Evolutionary conservation across 176 grass and related monocot genomes (phyloP), one percentile per base, ranked within the genome.

Genomic region (Juncus effusus): DNA sequence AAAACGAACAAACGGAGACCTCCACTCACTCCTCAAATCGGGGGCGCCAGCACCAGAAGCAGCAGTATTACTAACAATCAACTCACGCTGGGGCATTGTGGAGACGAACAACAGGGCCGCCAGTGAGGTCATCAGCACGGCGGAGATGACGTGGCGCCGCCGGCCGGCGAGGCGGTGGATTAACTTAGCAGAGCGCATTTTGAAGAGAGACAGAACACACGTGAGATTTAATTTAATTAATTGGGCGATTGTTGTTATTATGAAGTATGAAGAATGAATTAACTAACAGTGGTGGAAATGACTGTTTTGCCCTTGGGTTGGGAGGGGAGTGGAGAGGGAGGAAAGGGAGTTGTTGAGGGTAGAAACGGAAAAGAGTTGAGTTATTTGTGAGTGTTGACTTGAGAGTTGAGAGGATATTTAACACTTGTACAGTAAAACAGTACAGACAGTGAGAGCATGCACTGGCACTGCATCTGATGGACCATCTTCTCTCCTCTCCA

Each of bases 111-210:
- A 10, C 40, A 81, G 61, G 42, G 38, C 83, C 49, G 74, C 69
- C 63, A 62, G 51, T 36, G 75, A 66, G 1, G 65, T 42, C 70
- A 77, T 19, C 52, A 75, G 38, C 15, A 82, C 51, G 36, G 72
- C 64, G 42, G 70, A 56, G 13, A 78, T 67, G 77, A 60, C 64
- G 50, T 39, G 42, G 28, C 61, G 51, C 54, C 11, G 63, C 75
- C 80, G 80, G 54, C 77, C 54, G 37, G 10, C 8, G 9, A 77
- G 73, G 53, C 73, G 69, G 3, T 55, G 11, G 63, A 85, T 73
- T 57, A 86, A 7, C 16, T 45, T 80, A 40, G 42, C 61, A 40
- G 76, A 38, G 62, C 83, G 85, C 82, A 83, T 69, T 42, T 59
- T 36, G 40, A 6, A 61, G 69, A 11, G 70, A 40, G 36, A 50